Percentiles rank a stretch among this genome's conserved stretches.
Conservation (phyloP, 108 stramenopile species). For the Thalassiosira profunda region DNA sequence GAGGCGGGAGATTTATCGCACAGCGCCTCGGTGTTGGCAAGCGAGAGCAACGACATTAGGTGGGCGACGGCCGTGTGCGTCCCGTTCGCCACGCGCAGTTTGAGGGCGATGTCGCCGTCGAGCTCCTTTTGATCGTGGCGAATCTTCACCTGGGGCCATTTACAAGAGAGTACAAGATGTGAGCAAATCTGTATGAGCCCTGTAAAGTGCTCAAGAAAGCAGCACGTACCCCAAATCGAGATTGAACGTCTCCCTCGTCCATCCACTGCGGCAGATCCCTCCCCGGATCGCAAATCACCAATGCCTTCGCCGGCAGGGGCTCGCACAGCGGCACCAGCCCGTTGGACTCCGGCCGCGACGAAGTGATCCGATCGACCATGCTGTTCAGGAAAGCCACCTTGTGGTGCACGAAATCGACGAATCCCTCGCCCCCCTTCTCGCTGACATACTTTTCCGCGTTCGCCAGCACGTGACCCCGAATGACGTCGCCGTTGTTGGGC, state of each 20-base stretch:
- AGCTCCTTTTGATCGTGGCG: constrained; percentile 51
- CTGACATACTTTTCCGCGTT: constrained; percentile 33
- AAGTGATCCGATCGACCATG: constrained; percentile 95
- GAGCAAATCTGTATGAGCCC: too few species aligned
- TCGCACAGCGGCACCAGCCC: constrained; percentile 78
- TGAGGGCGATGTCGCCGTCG: constrained; percentile 78
- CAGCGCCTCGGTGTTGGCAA: constrained; percentile 50
- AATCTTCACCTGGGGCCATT: constrained; percentile 30
- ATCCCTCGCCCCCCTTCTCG: background rate
- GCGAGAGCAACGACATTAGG: constrained; percentile 69
- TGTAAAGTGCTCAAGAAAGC: too few species aligned
- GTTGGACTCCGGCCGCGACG: constrained; percentile 57
- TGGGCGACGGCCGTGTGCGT: constrained; percentile 94
- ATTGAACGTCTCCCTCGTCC: constrained; percentile 14
- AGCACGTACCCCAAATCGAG: constrained; percentile 32
- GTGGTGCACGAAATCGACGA: constrained; percentile 51
- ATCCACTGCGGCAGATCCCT: constrained; percentile 55
- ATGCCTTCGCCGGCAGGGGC: constrained; percentile 82
- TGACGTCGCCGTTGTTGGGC: constrained; percentile 77
- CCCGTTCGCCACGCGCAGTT: constrained; percentile 91
- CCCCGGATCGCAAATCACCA: constrained; percentile 77
- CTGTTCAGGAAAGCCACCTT: constrained; percentile 80
- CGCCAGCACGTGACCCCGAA: constrained; percentile 65
- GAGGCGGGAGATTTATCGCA: constrained; percentile 3
- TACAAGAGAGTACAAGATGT: too few species aligned